Evolutionary conservation across 495 filamentous ascomycete genomes (phyloP), one percentile per base, ranked within the genome.

Genomic region (Jackrogersella multiformis): DNA sequence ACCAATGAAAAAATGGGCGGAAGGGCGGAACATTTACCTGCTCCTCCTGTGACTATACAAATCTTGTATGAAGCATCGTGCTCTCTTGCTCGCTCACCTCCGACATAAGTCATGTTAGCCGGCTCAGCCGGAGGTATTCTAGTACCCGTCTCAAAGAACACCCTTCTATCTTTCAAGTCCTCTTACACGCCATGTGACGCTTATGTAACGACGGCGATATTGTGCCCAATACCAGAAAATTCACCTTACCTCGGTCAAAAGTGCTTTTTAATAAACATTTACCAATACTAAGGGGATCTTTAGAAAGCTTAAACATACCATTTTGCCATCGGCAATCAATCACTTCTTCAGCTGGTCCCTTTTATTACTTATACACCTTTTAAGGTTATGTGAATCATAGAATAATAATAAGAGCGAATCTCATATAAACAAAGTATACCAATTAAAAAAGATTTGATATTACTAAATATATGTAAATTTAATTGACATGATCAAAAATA

Each of bases 1-100:
- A 60, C 51, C 59, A 9, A n/a, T n/a, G 21, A 10, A 16, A 7
- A 5, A 30, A 52, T 64, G 32, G 36, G 49, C 56, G 66, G 66
- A 59, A 52, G 3, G 35, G 35, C n/a, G 35, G n/a, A 13, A 15
- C 35, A 4, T 12, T 9, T 18, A 36, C 24, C 12, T 53, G 32
- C 49, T 53, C 15, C 30, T 32, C 45, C 24, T 12, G 24, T 49
- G 45, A 34, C 24, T 49, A 20, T 23, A 46, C 13, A 9, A 8
- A 36, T 16, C 9, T 41, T 42, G 20, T 57, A 3, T 49, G 30
- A 34, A 52, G 36, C 26, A 36, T 57, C 35, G 34, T 51, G 24
- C 16, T 24, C 13, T 44, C 28, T 54, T 26, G 12, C 49, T 44
- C 49, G 49, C 32, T 56, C 44, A 49, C 24, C 44, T 64, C 44